Evolutionary conservation across 805 yeast genomes (phyloP).

Genomic region (Ogataea henricii): DNA sequence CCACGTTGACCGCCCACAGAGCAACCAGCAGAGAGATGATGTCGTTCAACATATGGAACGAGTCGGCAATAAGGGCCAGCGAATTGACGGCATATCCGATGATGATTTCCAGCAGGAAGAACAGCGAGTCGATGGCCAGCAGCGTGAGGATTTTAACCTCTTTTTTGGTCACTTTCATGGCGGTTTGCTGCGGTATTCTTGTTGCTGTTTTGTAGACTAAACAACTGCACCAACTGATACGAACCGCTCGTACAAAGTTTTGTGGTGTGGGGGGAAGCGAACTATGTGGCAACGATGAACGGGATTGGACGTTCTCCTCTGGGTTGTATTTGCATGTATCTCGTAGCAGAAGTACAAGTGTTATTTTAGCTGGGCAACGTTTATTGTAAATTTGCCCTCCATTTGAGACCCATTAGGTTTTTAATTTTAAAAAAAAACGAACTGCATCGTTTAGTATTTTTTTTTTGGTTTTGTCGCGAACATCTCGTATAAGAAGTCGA

Average conservation of each 20-base stretch:
- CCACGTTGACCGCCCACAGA: conserved; percentile 93
- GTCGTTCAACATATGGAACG: conserved; percentile 97
- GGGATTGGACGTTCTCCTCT: no score
- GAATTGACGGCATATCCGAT: conserved; percentile 93
- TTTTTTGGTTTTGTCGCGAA: no score
- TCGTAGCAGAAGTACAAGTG: no score
- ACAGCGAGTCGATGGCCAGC: conserved; percentile 72
- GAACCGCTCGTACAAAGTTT: background rate
- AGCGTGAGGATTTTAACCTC: conserved; percentile 73
- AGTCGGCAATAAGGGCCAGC: conserved; percentile 90
- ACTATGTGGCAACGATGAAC: background rate
- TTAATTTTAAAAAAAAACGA: no score
- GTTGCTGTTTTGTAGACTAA: no score
- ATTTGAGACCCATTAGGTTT: no score
- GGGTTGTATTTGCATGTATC: no score
- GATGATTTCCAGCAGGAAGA: conserved; percentile 82
- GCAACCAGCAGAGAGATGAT: conserved; percentile 88
- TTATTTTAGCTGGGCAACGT: no score
- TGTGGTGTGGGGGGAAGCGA: background rate
- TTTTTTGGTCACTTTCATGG: conserved; percentile 40
- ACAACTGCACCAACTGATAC: background rate
- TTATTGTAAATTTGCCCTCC: no score
- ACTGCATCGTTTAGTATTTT: no score
- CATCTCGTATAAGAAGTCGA: no score
- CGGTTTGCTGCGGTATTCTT: background rate